These are phyloP conservation scores for Fremontodendron californicum DNA, from an alignment of 345 rosid species.

Conservation along the genomic window DNA sequence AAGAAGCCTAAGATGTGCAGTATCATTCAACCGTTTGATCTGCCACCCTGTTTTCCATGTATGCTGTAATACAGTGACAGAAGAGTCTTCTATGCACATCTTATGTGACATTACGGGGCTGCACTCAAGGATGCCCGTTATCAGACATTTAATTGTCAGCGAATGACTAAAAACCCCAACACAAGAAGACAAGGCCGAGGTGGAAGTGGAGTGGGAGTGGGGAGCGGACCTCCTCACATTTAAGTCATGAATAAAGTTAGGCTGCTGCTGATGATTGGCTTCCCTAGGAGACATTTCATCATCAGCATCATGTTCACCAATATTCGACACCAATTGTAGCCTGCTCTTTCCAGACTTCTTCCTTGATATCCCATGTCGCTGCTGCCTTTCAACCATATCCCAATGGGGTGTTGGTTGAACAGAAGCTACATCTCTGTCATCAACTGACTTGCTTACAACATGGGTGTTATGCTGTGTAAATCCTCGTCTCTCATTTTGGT, in stretches of 20 bases:
- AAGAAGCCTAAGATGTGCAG: conserved; percentile 83
- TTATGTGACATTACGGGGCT: conserved; percentile 68
- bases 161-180: conserved; percentile 82
- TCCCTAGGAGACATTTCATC: conserved; percentile 64
- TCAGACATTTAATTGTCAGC: conserved; percentile 75
- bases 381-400: conserved; percentile 65
- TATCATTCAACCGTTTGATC: conserved; percentile 81
- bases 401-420: conserved; percentile 45
- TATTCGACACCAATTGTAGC: conserved; percentile 67
- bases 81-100: conserved; percentile 84
- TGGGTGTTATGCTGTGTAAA: conserved; percentile 32
- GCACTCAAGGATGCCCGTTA: conserved; percentile 80
- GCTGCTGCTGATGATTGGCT: conserved; percentile 40
- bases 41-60: conserved; percentile 90
- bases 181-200: conserved; percentile 34
- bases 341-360: conserved; percentile 95
- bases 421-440: conserved; percentile 51
- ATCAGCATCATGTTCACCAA: conserved; percentile 63
- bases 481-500: conserved; percentile 44
- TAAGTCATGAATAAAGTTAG: conserved; percentile 40
- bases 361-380: conserved; percentile 49
- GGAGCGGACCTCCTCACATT: conserved; percentile 45
- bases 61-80: conserved; percentile 79
- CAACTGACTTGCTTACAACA: conserved; percentile 26
- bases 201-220: conserved; percentile 42